phyloP scores from a whole-genome alignment of 2,329 filamentous ascomycete genomes.

The Diaporthe sp. region DNA sequence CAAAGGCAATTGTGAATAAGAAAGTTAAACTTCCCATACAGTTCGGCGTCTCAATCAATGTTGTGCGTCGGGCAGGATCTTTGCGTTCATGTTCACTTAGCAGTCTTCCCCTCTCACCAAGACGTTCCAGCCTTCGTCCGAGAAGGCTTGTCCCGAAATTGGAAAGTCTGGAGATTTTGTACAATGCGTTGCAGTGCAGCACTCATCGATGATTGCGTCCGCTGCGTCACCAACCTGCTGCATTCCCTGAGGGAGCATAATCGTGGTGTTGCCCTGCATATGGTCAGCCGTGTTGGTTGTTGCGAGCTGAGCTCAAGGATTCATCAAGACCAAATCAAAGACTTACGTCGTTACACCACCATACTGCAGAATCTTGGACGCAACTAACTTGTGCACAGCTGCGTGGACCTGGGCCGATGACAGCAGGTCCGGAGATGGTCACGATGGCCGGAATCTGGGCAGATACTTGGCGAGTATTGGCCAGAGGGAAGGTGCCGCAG shows the following conservation, averaged over 20 bases:
- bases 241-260: neutral
- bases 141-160: neutral
- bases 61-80: no score
- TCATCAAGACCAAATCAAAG: neutral
- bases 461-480: neutral
- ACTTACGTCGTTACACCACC: slow-evolving; percentile 4
- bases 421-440: neutral
- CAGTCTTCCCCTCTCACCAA: neutral
- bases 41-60: no score
- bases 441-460: neutral
- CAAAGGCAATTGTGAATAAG: no score
- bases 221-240: neutral
- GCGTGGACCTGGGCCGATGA: neutral
- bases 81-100: neutral
- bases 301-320: neutral
- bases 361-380: neutral
- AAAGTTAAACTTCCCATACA: no score
- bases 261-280: neutral
- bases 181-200: neutral
- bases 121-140: neutral
- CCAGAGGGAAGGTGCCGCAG: neutral
- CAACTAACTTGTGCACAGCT: neutral
- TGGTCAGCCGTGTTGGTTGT: neutral
- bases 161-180: neutral
- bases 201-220: neutral